Conservation (phyloP, 139 green algal species). For the Chlorella vulgaris region DNA sequence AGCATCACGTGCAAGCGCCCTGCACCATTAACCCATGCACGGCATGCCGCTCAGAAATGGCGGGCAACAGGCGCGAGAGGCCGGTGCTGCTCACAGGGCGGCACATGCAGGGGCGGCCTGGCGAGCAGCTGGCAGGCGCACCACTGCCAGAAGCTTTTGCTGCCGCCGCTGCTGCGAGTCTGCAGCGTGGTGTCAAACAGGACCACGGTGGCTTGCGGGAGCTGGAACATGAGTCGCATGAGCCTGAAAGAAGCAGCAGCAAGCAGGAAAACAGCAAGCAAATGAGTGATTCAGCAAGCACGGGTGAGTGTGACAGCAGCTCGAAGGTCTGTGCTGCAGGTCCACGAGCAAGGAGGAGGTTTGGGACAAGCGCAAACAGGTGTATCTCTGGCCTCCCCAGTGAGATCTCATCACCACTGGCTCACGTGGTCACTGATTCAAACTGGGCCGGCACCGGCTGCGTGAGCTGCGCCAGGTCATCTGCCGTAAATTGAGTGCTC, state of each 20-base stretch:
- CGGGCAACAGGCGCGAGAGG: not conserved
- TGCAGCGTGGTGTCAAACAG: not conserved
- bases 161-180: not conserved
- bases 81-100: too few relatives aligned
- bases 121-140: not conserved
- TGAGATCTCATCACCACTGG: not conserved
- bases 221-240: not conserved
- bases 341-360: too few relatives aligned
- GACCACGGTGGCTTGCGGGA: not conserved
- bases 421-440: not conserved
- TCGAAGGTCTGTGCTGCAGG: too few relatives aligned
- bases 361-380: too few relatives aligned
- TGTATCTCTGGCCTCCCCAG: too few relatives aligned
- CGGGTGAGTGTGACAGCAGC: too few relatives aligned
- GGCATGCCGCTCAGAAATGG: too few relatives aligned
- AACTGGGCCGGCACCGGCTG: not conserved
- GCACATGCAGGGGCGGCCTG: too few relatives aligned
- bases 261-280: too few relatives aligned
- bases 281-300: too few relatives aligned
- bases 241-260: not conserved
- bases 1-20: not conserved
- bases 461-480: not conserved
- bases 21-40: too few relatives aligned
- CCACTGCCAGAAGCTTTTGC: not conserved
- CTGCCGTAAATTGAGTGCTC: too few relatives aligned